phyloP scores from a whole-genome alignment of 495 filamentous ascomycete genomes.

The Cairneyella variabilis region DNA sequence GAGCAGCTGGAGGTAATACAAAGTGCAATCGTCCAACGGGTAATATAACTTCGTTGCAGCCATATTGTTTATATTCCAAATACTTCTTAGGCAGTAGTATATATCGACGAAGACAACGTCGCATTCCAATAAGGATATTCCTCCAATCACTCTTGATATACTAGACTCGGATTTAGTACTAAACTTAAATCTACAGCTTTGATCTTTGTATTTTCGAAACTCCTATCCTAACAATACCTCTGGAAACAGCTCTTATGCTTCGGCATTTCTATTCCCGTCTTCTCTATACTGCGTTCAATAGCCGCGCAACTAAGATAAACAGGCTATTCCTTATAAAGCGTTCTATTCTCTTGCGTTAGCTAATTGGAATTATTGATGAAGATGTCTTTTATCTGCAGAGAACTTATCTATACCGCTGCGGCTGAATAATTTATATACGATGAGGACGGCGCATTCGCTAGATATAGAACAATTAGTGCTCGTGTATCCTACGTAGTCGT shows the following conservation, averaged over 20 bases:
- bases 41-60: no score
- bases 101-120: not conserved
- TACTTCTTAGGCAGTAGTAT: no score
- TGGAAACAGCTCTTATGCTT: slow-evolving; percentile 12
- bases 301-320: slow-evolving; percentile 17
- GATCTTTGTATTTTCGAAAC: not conserved
- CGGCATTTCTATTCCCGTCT: slow-evolving; percentile 8
- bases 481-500: slow-evolving; percentile 4
- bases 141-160: slow-evolving; percentile 6
- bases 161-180: slow-evolving; percentile 4
- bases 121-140: slow-evolving; percentile 4
- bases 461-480: slow-evolving; percentile 11
- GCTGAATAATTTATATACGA: slow-evolving; percentile 10
- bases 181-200: slow-evolving; percentile 2
- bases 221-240: slow-evolving; percentile 17
- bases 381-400: slow-evolving; percentile 7
- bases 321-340: slow-evolving; percentile 12
- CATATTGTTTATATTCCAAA: no score
- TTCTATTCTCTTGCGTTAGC: slow-evolving; percentile 13
- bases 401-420: not conserved
- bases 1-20: no score
- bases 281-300: slow-evolving; percentile 14
- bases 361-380: slow-evolving; percentile 6
- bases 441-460: slow-evolving; percentile 7
- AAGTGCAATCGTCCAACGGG: no score